Evolutionary conservation across 148 eudicot species (phyloP).

Genomic region (Arctostaphylos glauca): DNA sequence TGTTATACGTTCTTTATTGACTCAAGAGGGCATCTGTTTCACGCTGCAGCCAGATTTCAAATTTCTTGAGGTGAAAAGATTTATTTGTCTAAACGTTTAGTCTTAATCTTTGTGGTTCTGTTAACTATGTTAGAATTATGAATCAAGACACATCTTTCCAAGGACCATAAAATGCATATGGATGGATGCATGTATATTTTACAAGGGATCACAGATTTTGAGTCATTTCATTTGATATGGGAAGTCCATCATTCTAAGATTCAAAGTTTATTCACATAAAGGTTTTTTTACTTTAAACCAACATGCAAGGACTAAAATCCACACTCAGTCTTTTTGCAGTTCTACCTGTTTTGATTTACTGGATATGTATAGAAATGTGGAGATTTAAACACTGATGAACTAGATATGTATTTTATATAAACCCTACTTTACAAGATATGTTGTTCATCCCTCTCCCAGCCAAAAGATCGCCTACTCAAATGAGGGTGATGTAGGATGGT

Average conservation of each 20-base stretch:
- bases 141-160: background rate
- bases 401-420: background rate
- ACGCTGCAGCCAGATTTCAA: constrained; percentile 87
- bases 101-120: background rate
- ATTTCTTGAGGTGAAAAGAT: constrained; percentile 78
- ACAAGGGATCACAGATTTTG: background rate
- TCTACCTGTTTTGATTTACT: background rate
- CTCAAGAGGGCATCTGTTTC: constrained; percentile 98
- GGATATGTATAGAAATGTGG: background rate
- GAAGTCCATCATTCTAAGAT: background rate
- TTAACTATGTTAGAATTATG: background rate
- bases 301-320: background rate
- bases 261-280: background rate
- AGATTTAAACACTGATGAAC: background rate
- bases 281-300: background rate
- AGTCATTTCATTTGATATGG: background rate
- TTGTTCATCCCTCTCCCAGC: background rate
- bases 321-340: background rate
- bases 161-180: constrained; percentile 6
- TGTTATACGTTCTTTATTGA: constrained; percentile 92
- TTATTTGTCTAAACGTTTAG: background rate
- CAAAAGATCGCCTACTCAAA: background rate
- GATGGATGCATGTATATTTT: background rate
- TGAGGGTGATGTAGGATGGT: background rate
- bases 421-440: background rate